These are phyloP conservation scores for Gastrolobium bilobum DNA, from an alignment of 306 rosid genomes.

Conservation along the genomic window DNA sequence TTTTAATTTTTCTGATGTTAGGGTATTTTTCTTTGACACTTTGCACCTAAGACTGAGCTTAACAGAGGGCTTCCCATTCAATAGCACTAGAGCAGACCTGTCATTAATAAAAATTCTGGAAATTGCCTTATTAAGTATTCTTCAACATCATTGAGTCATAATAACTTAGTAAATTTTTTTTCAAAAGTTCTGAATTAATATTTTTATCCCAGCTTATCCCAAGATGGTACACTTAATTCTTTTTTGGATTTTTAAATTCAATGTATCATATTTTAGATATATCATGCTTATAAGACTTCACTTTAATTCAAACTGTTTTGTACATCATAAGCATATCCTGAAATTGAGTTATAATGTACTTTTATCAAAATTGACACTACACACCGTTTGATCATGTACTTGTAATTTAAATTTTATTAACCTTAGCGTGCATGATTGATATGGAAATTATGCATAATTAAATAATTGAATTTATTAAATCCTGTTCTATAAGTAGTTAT, in stretches of 20 bases:
- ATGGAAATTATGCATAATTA: constrained; percentile 4
- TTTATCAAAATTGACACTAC: not conserved
- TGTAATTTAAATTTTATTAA: not conserved
- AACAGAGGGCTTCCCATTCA: not conserved
- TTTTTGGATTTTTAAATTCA: constrained; percentile 17
- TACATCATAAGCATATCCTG: not conserved
- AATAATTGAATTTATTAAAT: not conserved
- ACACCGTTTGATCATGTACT: constrained; percentile 1
- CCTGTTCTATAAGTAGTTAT: not conserved
- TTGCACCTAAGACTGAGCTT: not conserved
- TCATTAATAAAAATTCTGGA: not conserved
- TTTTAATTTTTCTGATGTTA: constrained; percentile 3
- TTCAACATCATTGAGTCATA: not conserved
- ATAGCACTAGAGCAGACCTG: not conserved
- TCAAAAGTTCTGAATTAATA: not conserved
- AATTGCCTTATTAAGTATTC: not conserved
- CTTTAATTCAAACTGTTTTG: not conserved
- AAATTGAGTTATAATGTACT: constrained; percentile 7
- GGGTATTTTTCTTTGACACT: not conserved
- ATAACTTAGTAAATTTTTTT: not conserved
- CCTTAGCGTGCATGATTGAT: not conserved
- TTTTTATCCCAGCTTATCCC: not conserved
- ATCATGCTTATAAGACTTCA: not conserved
- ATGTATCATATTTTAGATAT: not conserved
- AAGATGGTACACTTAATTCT: not conserved